Conservation (phyloP, 805 yeast genomes). For the Candida methanosorbosa region DNA sequence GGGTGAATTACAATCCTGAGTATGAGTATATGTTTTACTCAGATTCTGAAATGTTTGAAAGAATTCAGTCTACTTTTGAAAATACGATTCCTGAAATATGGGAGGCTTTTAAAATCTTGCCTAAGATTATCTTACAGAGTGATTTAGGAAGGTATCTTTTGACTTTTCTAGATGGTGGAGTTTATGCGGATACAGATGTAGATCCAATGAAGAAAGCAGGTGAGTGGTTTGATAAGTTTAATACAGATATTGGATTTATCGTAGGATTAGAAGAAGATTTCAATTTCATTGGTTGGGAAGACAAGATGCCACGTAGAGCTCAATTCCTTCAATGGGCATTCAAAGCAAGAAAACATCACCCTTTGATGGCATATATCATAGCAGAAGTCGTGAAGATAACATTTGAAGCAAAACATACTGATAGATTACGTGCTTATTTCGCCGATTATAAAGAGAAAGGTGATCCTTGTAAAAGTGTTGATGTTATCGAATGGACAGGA, state of each 20-base stretch:
- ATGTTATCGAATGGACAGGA: constrained; percentile 86
- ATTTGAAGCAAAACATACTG: constrained; percentile 36
- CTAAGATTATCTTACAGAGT: constrained; percentile 33
- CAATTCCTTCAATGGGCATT: constrained; percentile 96
- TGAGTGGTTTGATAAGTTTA: constrained; percentile 40
- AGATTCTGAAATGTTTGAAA: neutral
- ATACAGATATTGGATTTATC: constrained; percentile 35
- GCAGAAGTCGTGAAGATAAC: constrained; percentile 70
- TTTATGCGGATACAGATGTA: constrained; percentile 43
- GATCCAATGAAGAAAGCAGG: constrained; percentile 37
- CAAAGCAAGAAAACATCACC: constrained; percentile 79
- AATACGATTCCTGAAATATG: constrained; percentile 30
- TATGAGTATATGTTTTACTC: neutral
- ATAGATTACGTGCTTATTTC: constrained; percentile 25
- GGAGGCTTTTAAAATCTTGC: constrained; percentile 33
- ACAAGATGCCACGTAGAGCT: constrained; percentile 64
- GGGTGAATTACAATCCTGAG: neutral
- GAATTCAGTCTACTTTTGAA: constrained; percentile 2
- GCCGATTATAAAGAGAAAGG: constrained; percentile 21
- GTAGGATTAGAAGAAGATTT: constrained; percentile 40
- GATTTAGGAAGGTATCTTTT: constrained; percentile 42
- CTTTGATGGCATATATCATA: constrained; percentile 67
- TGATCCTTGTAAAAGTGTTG: constrained; percentile 51
- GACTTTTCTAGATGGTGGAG: constrained; percentile 40
- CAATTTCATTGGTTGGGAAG: constrained; percentile 35